These are phyloP conservation scores for Yamadazyma siamensis DNA, from an alignment of 1,139 yeast species.

Conservation along the genomic window DNA sequence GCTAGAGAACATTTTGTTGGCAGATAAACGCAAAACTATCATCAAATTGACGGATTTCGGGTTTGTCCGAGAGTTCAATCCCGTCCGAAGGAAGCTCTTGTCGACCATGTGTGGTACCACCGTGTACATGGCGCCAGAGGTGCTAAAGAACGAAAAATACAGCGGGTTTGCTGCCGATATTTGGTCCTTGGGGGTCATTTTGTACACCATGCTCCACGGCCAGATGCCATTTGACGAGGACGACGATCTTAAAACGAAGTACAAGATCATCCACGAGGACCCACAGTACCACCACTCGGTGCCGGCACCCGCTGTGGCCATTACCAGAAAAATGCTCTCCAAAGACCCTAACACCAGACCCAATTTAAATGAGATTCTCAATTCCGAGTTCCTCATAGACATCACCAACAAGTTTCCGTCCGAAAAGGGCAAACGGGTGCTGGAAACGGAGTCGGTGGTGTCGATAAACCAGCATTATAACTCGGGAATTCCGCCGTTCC, in stretches of 20 bases:
- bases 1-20: slow-evolving; percentile 78
- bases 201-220: slow-evolving; percentile 85
- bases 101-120: slow-evolving; percentile 93
- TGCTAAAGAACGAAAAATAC: slow-evolving; percentile 64
- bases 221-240: slow-evolving; percentile 92
- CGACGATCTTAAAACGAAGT: slow-evolving; percentile 59
- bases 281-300: slow-evolving; percentile 52
- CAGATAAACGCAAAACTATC: slow-evolving; percentile 51
- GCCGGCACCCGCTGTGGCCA: slow-evolving; percentile 45
- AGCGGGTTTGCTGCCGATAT: slow-evolving; percentile 82
- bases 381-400: slow-evolving; percentile 58
- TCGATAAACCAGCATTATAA: slow-evolving; percentile 42
- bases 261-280: slow-evolving; percentile 59
- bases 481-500: slow-evolving; percentile 44
- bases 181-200: slow-evolving; percentile 92
- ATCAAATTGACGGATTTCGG: slow-evolving; percentile 91
- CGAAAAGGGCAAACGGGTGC: slow-evolving; percentile 7
- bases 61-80: slow-evolving; percentile 74
- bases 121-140: slow-evolving; percentile 96
- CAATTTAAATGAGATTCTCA: slow-evolving; percentile 52
- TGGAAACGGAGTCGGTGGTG: slow-evolving; percentile 27
- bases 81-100: slow-evolving; percentile 50
- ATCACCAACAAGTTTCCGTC: slow-evolving; percentile 22
- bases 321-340: slow-evolving; percentile 53
- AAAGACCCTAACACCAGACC: slow-evolving; percentile 73